Conservation (phyloP, 106 monocot genomes). For the Gastrodia elata region DNA sequence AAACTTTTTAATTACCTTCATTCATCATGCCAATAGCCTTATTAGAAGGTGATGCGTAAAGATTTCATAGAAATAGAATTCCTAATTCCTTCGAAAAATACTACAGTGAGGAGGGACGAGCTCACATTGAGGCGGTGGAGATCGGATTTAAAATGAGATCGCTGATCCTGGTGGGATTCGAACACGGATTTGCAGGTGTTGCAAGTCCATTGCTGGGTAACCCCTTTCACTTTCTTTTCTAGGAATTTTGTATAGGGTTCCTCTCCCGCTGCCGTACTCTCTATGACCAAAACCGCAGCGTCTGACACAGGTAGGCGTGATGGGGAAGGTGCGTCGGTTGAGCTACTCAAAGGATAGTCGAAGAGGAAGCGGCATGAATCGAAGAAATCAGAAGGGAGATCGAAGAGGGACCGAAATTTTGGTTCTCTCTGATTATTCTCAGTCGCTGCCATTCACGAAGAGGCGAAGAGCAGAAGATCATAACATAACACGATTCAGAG, state of each 20-base stretch:
- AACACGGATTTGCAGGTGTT: constrained; percentile 74
- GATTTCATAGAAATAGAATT: background rate
- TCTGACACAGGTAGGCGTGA: background rate
- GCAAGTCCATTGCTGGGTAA: constrained; percentile 56
- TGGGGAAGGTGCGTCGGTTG: background rate
- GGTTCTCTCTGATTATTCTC: constrained; percentile 15
- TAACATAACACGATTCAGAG: too few species aligned
- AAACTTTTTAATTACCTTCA: background rate
- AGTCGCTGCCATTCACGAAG: constrained; percentile 28
- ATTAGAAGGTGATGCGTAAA: background rate
- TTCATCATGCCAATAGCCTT: background rate
- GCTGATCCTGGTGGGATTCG: constrained; percentile 81
- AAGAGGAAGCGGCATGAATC: constrained; percentile 47
- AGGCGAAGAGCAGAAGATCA: background rate
- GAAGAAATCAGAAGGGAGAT: constrained; percentile 74
- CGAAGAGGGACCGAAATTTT: constrained; percentile 62
- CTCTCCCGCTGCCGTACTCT: background rate
- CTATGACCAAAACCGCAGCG: background rate
- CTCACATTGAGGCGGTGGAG: constrained; percentile 83
- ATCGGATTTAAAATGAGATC: constrained; percentile 88
- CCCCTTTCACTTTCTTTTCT: constrained; percentile 14
- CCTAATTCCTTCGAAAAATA: background rate
- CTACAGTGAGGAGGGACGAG: background rate
- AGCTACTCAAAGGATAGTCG: constrained; percentile 16
- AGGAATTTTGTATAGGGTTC: background rate